Percentiles rank a stretch among this genome's conserved stretches.
phyloP scores from a whole-genome alignment of 768 basidiomycete genomes.

The Neoboletus magnificus region DNA sequence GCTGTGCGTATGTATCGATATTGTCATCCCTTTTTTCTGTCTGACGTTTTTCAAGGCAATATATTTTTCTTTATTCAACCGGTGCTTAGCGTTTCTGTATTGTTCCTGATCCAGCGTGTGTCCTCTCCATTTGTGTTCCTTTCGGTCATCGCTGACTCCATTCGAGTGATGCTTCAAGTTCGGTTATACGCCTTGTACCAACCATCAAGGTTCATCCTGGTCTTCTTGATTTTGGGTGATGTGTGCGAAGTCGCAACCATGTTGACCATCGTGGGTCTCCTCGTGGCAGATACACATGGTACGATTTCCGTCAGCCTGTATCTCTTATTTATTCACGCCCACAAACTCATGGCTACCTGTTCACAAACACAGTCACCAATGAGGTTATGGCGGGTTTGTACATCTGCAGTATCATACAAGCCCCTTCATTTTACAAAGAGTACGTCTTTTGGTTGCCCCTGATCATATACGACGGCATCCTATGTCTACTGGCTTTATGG shows the following conservation, averaged over 20 bases:
- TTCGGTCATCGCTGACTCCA: not conserved
- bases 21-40: not conserved
- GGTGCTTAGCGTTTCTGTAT: not conserved
- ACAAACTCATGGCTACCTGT: not conserved
- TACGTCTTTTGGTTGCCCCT: not conserved
- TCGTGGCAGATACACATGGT: not conserved
- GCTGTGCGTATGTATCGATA: not conserved
- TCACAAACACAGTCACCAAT: not conserved
- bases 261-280: not conserved
- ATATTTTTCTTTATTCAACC: conserved; percentile 2
- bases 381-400: not conserved
- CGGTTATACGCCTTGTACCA: conserved; percentile 11
- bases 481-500: not conserved
- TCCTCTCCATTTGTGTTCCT: not conserved
- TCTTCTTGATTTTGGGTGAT: conserved; percentile 1
- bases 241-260: not conserved
- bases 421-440: not conserved
- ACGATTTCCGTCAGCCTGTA: not conserved
- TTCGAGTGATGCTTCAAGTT: conserved; percentile 13
- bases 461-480: not conserved
- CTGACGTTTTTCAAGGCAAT: conserved; percentile 8
- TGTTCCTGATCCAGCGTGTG: not conserved
- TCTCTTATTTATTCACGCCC: not conserved
- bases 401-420: not conserved
- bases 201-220: conserved; percentile 2